Base-by-base conservation (phyloP, 1,284 basidiomycete species). In the Chiua sp. region DNA sequence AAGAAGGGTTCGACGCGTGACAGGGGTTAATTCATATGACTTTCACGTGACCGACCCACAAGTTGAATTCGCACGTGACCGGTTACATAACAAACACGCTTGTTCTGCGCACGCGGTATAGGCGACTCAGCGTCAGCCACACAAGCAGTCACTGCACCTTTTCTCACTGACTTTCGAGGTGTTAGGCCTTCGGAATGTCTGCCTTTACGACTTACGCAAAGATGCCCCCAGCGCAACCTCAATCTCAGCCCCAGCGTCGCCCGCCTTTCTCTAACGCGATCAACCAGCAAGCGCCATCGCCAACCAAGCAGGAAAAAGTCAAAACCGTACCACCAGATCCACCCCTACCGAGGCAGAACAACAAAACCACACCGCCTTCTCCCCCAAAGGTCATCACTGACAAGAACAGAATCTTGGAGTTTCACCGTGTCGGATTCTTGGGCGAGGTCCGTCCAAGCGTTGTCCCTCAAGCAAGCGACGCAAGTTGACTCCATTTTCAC, bases 361-460 rank as follows among this genome's bases (percentile, higher is more conserved):
- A 86, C 63, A 94, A 94, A 77, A 86, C 88, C 5, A 82, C 87
- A 0, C 93, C 92, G 0, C 92, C 93, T 0, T 91, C 90, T 0
- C 94, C 94, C 2, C 94, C 94, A 3, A 85, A 83, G 68, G 74
- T 90, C 56, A 95, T 96, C 65, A 80, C 78, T 2, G 93, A 95
- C 78, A 84, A 82, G 72, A 78, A 74, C 44, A 82, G 85, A 52
- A 73, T 82, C 23, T 63, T 85, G 51, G 80, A 87, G 54, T 92
- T 89, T 66, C 79, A 82, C 37, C 82, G 93, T 51, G 84, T 93
- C 23, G 91, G 90, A 23, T 92, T 96, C 72, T 78, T 96, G 50
- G 94, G 94, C 68, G 94, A 96, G 86, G 93, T 94, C 20, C 18
- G 59, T 64, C 23, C 22, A 33, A n/a, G n/a, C 46, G 15, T 55